Percentiles rank a stretch among this genome's conserved stretches.
These are phyloP conservation scores for Xylaria multiplex DNA, from an alignment of 2,329 filamentous ascomycete genomes.

Conservation along the genomic window DNA sequence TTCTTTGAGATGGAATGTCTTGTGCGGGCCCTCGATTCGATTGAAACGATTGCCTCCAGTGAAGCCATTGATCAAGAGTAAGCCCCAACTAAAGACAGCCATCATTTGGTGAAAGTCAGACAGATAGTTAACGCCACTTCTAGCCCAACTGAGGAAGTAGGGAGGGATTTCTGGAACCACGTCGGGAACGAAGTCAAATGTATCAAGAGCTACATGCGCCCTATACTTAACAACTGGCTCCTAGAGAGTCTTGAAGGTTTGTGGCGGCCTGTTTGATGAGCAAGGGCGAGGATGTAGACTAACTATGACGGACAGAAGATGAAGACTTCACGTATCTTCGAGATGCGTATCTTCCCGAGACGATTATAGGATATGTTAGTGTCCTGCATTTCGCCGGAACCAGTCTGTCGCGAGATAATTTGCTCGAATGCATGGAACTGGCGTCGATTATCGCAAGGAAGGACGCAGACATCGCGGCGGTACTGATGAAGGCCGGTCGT, in stretches of 20 bases:
- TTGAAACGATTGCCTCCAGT: constrained; percentile 72
- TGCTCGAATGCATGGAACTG: constrained; percentile 88
- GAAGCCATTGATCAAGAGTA: constrained; percentile 64
- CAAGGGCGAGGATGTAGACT: neutral
- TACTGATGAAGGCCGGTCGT: constrained; percentile 71
- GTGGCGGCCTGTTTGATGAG: constrained; percentile 36
- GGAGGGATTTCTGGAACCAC: constrained; percentile 62
- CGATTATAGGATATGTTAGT: constrained; percentile 83
- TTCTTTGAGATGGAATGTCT: constrained; percentile 76
- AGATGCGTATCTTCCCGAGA: constrained; percentile 83
- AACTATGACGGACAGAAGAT: constrained; percentile 57
- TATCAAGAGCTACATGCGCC: constrained; percentile 66
- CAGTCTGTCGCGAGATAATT: constrained; percentile 76
- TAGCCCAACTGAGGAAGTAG: constrained; percentile 49
- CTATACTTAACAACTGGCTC: constrained; percentile 74
- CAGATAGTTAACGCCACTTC: constrained; percentile 44
- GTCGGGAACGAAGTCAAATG: constrained; percentile 65
- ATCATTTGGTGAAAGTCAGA: neutral
- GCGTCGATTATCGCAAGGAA: constrained; percentile 78
- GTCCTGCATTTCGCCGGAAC: constrained; percentile 83
- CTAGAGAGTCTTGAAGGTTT: constrained; percentile 64
- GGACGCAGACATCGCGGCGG: constrained; percentile 71
- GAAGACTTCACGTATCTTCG: constrained; percentile 73
- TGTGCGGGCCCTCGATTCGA: constrained; percentile 70
- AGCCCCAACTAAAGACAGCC: constrained; percentile 42